Evolutionary conservation across 2,329 filamentous ascomycete species (phyloP), one percentile per base, ranked within the genome.

Genomic region (Seiridium cupressi): DNA sequence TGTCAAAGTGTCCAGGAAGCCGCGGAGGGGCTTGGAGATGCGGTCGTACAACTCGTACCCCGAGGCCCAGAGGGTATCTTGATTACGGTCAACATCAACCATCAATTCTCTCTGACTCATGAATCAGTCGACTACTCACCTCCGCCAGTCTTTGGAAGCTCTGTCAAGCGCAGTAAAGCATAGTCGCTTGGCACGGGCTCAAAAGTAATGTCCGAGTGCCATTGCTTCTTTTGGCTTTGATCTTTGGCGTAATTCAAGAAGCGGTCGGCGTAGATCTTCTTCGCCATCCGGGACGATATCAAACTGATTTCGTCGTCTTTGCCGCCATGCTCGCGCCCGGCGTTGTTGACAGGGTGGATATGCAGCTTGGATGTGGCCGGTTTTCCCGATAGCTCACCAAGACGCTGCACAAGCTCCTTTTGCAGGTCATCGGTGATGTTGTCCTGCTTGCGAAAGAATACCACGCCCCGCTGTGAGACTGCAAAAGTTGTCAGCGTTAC

Each of bases 381-480:
- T 61, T 85, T 85, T 59, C 84, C 84, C 0, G 82, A 79, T 0
- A 87, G 77, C 68, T 86, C 74, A 9, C 86, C 86, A 1, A 89
- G 79, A 0, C 81, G 78, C 51, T 88, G 80, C 26, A 86, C 84
- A 0, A 91, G 78, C 58, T 86, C 76, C 74, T 91, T 91, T 67
- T 89, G 87, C 2, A 88, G 79, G 1, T 86, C 84, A 68, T 89
- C 82, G 63, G 80, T 81, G 44, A 90, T 73, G 42, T 78, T 76
- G 68, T 88, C 78, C 64, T 91, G 88, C 36, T 83, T 80, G 26
- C 87, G 83, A 74, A 91, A 89, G 76, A 90, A 89, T 38, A 90
- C 87, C 3, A 91, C 88, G 8, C 88, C 88, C 0, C 88, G 83
- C 61, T 85, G 83, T 1, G 88, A 90, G 64, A 91, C 87, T 89